Base-by-base conservation (phyloP, 2,329 filamentous ascomycete species). In the Rutstroemia sp. region DNA sequence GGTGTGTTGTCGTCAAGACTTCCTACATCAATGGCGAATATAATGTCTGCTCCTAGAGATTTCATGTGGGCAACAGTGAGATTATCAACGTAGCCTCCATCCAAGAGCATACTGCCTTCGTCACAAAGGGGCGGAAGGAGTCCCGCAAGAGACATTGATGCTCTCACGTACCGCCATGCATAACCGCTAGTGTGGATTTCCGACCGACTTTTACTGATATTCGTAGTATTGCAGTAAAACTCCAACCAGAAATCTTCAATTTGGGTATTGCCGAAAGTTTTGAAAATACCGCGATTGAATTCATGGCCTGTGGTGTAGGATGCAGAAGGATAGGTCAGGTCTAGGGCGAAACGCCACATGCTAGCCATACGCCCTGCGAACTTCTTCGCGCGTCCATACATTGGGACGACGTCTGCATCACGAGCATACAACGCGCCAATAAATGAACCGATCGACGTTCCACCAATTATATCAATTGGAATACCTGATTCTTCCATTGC, bases 191-290 rank as follows among this genome's bases (percentile, higher is more conserved):
- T 96, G 72, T 99, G 94, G 63, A 95, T 92, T 70, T 99, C 94
- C 3, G 84, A 84, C 19, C 92, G 82, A 59, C 88, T 94, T 71
- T 95, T 95, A 75, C 88, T 95, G 73, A 99, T 97, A 71, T 97
- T 99, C 39, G 95, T 99, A 0, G 94, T 97, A 73, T 99, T 99
- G 79, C 95, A 99, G 74, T 99, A 99, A 70, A 90, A 99, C 64
- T 96, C 91, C 10, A 99, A 81, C 94, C 94, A 99, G 68, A 97
- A 99, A 71, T 99, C 94, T 73, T 99, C 94, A 57, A 99, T 97
- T 69, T 97, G 94, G 9, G 89, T 89, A 67, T 96, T 90, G 14
- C 92, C 94, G 70, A 99, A 96, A 0, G 92, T 91, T 72, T 99
- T 99, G 82, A 96, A 99, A 62, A 99, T 96, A 42, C 94, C 94